Evolutionary conservation across 345 rosid species (phyloP).

Genomic region (Sonneratia alba): DNA sequence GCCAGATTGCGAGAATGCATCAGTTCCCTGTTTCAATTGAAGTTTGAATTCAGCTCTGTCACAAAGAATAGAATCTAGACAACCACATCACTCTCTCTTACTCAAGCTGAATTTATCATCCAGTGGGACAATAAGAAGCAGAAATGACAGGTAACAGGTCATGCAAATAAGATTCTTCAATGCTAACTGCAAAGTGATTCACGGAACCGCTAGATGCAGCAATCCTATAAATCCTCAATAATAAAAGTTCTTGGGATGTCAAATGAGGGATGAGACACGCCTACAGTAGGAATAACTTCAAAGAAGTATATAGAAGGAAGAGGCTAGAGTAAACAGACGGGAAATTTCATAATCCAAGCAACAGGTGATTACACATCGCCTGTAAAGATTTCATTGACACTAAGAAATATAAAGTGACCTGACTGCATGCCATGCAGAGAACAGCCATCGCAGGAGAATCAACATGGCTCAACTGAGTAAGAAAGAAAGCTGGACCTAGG

Average conservation of each 20-base stretch:
- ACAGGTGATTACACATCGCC: neutral
- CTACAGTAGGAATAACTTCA: neutral
- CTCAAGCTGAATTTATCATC: neutral
- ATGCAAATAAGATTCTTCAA: neutral
- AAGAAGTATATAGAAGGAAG: neutral
- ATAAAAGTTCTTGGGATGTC: neutral
- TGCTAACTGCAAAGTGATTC: neutral
- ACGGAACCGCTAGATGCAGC: neutral
- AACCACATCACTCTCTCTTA: too few species aligned
- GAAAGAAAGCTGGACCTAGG: slow-evolving; percentile 92
- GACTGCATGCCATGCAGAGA: slow-evolving; percentile 84
- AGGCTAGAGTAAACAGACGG: neutral
- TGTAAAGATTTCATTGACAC: neutral
- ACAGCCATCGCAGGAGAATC: slow-evolving; percentile 85
- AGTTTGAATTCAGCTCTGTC: neutral
- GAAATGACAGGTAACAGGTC: neutral
- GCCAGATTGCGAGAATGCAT: slow-evolving; percentile 97
- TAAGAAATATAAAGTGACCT: slow-evolving; percentile 32
- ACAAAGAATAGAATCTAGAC: too few species aligned
- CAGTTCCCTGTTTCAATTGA: slow-evolving; percentile 45
- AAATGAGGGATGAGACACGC: neutral
- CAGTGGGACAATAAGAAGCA: neutral
- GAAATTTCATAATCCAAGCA: neutral
- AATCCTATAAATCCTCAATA: neutral
- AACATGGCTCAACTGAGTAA: slow-evolving; percentile 87